These are phyloP conservation scores for Pseudozyma sp. DNA, from an alignment of 1,284 basidiomycete genomes.

Conservation along the genomic window DNA sequence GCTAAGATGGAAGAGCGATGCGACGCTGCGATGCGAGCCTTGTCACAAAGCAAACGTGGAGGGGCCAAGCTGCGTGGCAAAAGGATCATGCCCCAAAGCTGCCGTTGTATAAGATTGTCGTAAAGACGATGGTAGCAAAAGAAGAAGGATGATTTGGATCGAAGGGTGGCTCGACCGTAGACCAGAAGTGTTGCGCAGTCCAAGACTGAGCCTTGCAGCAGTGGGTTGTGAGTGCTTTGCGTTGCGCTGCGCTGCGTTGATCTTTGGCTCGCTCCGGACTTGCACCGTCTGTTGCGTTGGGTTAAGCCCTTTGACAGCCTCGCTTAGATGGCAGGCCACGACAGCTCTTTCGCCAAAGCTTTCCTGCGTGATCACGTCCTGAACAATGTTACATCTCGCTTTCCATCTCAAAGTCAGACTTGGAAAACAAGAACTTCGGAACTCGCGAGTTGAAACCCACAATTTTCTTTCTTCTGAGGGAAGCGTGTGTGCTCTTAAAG, in stretches of 20 bases:
- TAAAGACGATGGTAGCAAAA: slow-evolving; percentile 1
- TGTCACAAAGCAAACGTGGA: slow-evolving; percentile 43
- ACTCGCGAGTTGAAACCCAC: slow-evolving; percentile 12
- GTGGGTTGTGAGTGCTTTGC: too few relatives aligned
- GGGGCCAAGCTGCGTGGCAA: slow-evolving; percentile 39
- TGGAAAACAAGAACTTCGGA: slow-evolving; percentile 14
- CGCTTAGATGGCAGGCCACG: slow-evolving; percentile 19
- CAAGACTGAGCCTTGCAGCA: too few relatives aligned
- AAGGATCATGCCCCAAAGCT: slow-evolving; percentile 43
- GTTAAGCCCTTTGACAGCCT: background rate
- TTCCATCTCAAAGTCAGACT: background rate
- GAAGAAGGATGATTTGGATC: background rate
- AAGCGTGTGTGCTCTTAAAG: background rate
- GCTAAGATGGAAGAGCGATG: slow-evolving; percentile 13
- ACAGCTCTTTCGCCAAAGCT: slow-evolving; percentile 6
- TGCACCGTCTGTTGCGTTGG: background rate
- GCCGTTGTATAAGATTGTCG: slow-evolving; percentile 1
- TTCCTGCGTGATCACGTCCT: slow-evolving; percentile 18
- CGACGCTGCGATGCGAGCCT: slow-evolving; percentile 21
- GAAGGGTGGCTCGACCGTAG: background rate
- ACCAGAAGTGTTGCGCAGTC: background rate
- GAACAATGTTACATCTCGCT: slow-evolving; percentile 3
- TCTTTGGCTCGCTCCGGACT: too few relatives aligned
- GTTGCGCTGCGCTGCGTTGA: too few relatives aligned
- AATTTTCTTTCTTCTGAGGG: slow-evolving; percentile 1